Conservation (phyloP, 2,329 filamentous ascomycete species). For the Apiospora aurea region DNA sequence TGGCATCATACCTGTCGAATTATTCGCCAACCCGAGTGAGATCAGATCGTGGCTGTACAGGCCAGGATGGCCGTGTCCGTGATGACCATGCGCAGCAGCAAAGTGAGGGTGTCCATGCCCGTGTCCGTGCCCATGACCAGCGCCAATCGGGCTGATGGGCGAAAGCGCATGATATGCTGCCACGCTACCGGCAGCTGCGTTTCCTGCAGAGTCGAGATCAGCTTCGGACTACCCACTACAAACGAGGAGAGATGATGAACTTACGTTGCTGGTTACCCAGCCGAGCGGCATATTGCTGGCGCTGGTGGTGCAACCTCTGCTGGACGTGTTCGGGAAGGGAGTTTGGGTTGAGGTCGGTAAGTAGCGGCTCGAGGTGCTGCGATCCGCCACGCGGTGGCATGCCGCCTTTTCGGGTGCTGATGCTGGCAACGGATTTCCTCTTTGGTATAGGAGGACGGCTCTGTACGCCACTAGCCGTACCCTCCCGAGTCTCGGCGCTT, state of each 20-base stretch:
- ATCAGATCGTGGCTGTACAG: conserved; percentile 62
- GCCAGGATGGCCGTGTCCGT: conserved; percentile 40
- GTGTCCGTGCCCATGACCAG: conserved; percentile 32
- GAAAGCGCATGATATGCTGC: conserved; percentile 56
- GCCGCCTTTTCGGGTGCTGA: conserved; percentile 42
- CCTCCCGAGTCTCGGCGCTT: conserved; percentile 53
- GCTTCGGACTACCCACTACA: not conserved
- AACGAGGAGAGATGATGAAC: conserved; percentile 46
- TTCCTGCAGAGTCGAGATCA: conserved; percentile 5
- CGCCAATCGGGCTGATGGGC: conserved; percentile 58
- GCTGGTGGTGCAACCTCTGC: conserved; percentile 44
- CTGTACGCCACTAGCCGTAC: conserved; percentile 35
- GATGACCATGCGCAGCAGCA: conserved; percentile 6
- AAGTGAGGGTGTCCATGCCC: conserved; percentile 34
- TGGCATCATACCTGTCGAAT: conserved; percentile 62
- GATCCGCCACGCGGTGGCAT: conserved; percentile 45
- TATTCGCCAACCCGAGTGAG: conserved; percentile 58
- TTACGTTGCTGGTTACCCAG: conserved; percentile 50
- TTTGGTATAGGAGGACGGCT: conserved; percentile 40
- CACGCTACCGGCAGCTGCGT: conserved; percentile 29
- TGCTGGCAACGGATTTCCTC: conserved; percentile 45
- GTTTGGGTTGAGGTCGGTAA: conserved; percentile 44
- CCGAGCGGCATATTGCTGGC: conserved; percentile 47
- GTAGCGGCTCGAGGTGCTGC: conserved; percentile 47
- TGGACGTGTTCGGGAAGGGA: conserved; percentile 44